Conservation (phyloP, 495 filamentous ascomycete species). For the Penicillium simplicissimum region DNA sequence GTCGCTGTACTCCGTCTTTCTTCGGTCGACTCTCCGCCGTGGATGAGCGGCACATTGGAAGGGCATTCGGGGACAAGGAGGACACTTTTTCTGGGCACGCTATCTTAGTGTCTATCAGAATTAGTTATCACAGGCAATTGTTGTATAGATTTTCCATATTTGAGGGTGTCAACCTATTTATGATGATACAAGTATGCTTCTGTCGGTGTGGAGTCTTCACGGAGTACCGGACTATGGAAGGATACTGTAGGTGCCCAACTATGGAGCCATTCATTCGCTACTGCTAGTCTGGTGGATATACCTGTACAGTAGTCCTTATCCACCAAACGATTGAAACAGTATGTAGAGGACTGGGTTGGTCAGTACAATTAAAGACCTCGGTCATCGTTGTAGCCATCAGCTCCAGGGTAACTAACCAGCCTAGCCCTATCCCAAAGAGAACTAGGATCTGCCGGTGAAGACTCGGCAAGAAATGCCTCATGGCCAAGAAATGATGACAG, state of each 20-base stretch:
- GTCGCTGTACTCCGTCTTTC: background rate
- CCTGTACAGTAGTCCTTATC: too few species aligned
- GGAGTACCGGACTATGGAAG: too few species aligned
- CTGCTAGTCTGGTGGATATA: background rate
- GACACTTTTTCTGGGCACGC: background rate
- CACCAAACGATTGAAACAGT: too few species aligned
- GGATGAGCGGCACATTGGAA: background rate
- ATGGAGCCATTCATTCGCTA: background rate
- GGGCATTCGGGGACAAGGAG: background rate
- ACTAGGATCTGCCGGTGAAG: conserved; percentile 2
- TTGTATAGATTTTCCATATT: too few species aligned
- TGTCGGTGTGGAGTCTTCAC: background rate
- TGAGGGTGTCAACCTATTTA: background rate
- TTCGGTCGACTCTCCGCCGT: background rate
- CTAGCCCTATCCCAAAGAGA: background rate
- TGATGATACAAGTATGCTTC: background rate
- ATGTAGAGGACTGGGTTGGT: too few species aligned
- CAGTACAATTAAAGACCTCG: background rate
- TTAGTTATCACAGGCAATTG: too few species aligned
- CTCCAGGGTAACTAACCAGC: background rate
- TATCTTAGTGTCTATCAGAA: background rate
- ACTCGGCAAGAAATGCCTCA: conserved; percentile 22
- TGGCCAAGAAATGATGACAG: background rate
- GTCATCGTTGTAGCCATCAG: background rate
- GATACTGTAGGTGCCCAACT: background rate